These are phyloP conservation scores for Chondrostereum purpureum DNA, from an alignment of 1,284 basidiomycete species.

Conservation along the genomic window DNA sequence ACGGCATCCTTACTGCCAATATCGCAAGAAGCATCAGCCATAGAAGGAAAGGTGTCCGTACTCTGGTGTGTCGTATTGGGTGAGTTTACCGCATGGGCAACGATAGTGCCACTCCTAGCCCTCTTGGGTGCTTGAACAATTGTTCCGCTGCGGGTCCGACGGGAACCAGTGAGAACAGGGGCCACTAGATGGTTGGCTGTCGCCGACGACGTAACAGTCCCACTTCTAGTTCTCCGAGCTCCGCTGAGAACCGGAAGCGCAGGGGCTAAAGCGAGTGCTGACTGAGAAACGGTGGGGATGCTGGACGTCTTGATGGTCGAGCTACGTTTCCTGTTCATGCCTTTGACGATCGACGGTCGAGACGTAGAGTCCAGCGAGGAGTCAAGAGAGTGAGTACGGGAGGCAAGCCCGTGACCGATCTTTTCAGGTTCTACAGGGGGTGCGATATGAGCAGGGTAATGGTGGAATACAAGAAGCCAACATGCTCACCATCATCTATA, in stretches of 20 bases:
- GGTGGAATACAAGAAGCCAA: not conserved
- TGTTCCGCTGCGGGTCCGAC: conserved; percentile 14
- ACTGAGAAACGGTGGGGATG: not conserved
- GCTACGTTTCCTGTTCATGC: not conserved
- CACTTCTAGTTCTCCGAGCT: conserved; percentile 1
- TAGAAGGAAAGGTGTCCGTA: not conserved
- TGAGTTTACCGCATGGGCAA: conserved; percentile 8
- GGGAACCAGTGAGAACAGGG: conserved; percentile 2
- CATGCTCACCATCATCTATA: conserved; percentile 1
- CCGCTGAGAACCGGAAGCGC: not conserved
- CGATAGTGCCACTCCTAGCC: conserved; percentile 34
- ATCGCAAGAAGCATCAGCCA: not conserved
- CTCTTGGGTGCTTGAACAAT: conserved; percentile 17
- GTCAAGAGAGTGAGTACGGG: conserved; percentile 1
- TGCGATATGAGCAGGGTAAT: not conserved
- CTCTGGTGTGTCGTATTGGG: not conserved
- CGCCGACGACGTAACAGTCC: not conserved
- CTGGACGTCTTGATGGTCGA: conserved; percentile 1
- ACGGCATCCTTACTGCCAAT: not conserved
- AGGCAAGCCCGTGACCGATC: too few relatives aligned
- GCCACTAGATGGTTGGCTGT: not conserved
- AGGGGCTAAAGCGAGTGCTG: not conserved
- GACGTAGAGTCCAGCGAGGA: not conserved
- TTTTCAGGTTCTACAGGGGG: not conserved
- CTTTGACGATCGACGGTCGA: not conserved